These are phyloP conservation scores for Alnus glutinosa DNA, from an alignment of 306 rosid species.

Conservation along the genomic window DNA sequence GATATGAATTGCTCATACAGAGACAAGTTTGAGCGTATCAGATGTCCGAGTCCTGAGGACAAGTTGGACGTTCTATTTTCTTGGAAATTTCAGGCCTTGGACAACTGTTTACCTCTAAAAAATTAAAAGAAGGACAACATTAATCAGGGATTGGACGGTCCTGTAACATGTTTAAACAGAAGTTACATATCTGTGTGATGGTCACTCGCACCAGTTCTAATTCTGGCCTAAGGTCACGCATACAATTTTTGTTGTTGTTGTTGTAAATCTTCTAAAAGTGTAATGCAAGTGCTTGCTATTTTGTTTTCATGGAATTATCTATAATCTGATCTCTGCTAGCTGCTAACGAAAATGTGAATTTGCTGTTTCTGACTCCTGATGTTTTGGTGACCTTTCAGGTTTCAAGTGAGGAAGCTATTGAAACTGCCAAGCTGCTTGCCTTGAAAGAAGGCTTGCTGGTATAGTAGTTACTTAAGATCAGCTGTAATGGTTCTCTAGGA, in stretches of 20 bases:
- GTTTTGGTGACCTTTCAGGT: conserved; percentile 39
- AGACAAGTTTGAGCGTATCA: not conserved
- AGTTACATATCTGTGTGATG: too few relatives aligned
- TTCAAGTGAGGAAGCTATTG: conserved; percentile 70
- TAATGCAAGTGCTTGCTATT: not conserved
- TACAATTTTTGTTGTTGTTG: not conserved
- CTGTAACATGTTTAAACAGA: too few relatives aligned
- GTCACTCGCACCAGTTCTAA: too few relatives aligned
- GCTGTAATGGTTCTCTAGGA: not conserved
- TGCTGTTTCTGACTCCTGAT: conserved; percentile 1
- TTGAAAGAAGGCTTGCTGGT: conserved; percentile 86
- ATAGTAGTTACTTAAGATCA: conserved; percentile 6
- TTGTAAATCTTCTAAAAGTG: not conserved
- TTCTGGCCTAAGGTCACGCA: too few relatives aligned
- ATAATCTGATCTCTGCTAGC: not conserved
- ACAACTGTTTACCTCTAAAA: not conserved
- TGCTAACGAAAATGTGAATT: not conserved
- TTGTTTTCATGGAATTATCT: not conserved
- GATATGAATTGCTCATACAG: not conserved
- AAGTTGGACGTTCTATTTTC: not conserved
- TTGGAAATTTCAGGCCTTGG: not conserved
- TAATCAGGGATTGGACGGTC: too few relatives aligned
- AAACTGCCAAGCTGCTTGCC: conserved; percentile 66
- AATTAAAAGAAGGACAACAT: too few relatives aligned
- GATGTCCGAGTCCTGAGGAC: not conserved